Percentiles rank a stretch among this genome's conserved stretches.
phyloP scores from a whole-genome alignment of 805 yeast genomes.

The Lipomyces yamanashiensis region DNA sequence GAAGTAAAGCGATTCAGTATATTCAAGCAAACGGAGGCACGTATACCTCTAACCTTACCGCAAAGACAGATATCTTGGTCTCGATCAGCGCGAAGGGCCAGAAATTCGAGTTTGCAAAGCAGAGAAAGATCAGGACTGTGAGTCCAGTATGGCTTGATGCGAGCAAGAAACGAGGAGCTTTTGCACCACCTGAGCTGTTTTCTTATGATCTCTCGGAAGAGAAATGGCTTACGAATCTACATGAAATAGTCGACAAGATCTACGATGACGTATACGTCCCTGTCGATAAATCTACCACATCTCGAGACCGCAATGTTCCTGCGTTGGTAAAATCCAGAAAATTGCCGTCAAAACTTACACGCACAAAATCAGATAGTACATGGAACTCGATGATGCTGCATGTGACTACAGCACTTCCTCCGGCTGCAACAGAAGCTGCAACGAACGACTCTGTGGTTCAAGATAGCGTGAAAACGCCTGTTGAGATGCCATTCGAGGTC shows the following conservation, averaged over 20 bases:
- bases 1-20: conserved; percentile 38
- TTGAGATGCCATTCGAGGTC: conserved; percentile 10
- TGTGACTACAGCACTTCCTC: background rate
- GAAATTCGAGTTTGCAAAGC: conserved; percentile 48
- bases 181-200: conserved; percentile 41
- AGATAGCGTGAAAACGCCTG: conserved; percentile 8
- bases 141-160: conserved; percentile 53
- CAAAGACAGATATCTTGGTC: conserved; percentile 43
- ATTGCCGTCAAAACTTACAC: background rate
- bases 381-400: conserved; percentile 32
- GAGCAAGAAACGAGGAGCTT: conserved; percentile 42
- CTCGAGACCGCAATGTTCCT: background rate
- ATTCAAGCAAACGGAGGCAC: conserved; percentile 46
- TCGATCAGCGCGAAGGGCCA: conserved; percentile 43
- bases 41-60: conserved; percentile 41
- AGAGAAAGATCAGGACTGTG: conserved; percentile 50
- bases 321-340: background rate
- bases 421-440: background rate
- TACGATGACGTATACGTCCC: conserved; percentile 1
- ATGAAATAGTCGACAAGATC: background rate
- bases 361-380: conserved; percentile 22
- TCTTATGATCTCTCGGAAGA: conserved; percentile 36
- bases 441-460: background rate
- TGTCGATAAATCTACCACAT: background rate
- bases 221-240: conserved; percentile 10